A percentile compares a stretch with the other conserved stretches of the same genome.
Evolutionary conservation across 1,139 yeast species (phyloP).

Genomic region (Geotrichum australiense): DNA sequence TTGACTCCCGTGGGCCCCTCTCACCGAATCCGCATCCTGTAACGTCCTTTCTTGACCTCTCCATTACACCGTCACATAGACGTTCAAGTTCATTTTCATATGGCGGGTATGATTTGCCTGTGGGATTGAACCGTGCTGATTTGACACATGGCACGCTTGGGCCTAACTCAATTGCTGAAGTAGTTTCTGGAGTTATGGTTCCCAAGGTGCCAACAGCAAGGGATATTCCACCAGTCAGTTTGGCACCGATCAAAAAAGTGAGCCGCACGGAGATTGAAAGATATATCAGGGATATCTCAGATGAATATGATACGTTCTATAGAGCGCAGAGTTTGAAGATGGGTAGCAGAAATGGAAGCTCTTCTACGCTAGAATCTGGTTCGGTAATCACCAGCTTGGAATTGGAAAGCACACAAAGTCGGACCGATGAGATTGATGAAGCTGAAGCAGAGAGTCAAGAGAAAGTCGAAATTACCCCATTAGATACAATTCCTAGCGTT

Average conservation of each 20-base stretch:
- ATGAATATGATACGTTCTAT: slow-evolving; percentile 50
- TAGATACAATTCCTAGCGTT: slow-evolving; percentile 54
- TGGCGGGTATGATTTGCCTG: slow-evolving; percentile 17
- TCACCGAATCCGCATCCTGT: background rate
- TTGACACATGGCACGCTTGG: slow-evolving; percentile 51
- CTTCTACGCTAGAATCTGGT: too few relatives aligned
- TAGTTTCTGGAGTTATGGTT: slow-evolving; percentile 39
- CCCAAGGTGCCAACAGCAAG: slow-evolving; percentile 63
- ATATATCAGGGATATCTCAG: slow-evolving; percentile 43
- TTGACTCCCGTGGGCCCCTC: slow-evolving; percentile 4
- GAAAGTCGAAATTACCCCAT: slow-evolving; percentile 24
- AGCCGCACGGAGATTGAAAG: slow-evolving; percentile 42
- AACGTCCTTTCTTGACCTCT: slow-evolving; percentile 6
- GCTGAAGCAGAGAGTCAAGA: background rate
- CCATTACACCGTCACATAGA: slow-evolving; percentile 10
- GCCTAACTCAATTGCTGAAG: slow-evolving; percentile 69
- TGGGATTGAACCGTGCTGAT: slow-evolving; percentile 22
- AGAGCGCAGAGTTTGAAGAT: background rate
- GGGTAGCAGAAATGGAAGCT: slow-evolving; percentile 14
- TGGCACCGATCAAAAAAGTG: slow-evolving; percentile 53
- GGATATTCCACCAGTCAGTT: slow-evolving; percentile 79
- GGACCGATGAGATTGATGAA: slow-evolving; percentile 18
- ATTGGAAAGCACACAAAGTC: too few relatives aligned
- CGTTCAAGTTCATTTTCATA: slow-evolving; percentile 11
- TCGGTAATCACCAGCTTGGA: too few relatives aligned